These are phyloP conservation scores for Solanum peruvianum DNA, from an alignment of 257 asterid species.

Conservation along the genomic window DNA sequence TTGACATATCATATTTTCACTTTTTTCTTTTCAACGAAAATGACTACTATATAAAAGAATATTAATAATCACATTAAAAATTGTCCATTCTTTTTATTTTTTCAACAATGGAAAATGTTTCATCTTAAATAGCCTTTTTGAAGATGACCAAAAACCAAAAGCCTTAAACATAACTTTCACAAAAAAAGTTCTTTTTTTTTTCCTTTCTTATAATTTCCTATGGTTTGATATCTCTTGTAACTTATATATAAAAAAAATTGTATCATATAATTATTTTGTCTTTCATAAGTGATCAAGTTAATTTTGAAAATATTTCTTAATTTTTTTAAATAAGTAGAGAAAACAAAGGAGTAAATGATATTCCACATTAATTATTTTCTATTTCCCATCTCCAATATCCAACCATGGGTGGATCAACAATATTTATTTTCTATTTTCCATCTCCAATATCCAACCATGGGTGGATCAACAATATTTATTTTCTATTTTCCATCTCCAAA, in stretches of 20 bases:
- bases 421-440: not conserved
- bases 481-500: not conserved
- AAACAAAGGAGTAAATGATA: not conserved
- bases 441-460: not conserved
- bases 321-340: not conserved
- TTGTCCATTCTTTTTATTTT: not conserved
- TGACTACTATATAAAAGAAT: not conserved
- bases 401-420: not conserved
- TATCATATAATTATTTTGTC: not conserved
- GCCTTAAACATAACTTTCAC: not conserved
- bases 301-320: too few relatives aligned
- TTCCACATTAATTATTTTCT: not conserved
- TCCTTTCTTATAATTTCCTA: not conserved
- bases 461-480: not conserved
- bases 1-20: not conserved
- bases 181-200: not conserved
- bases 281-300: not conserved
- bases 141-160: not conserved
- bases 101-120: not conserved
- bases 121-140: not conserved
- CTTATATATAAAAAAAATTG: not conserved
- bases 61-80: not conserved
- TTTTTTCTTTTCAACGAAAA: not conserved
- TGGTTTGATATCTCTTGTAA: not conserved
- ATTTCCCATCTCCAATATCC: not conserved